Evolutionary conservation across 441 rosid species (phyloP), one percentile per base, ranked within the genome.

Genomic region (Macaranga tanarius): DNA sequence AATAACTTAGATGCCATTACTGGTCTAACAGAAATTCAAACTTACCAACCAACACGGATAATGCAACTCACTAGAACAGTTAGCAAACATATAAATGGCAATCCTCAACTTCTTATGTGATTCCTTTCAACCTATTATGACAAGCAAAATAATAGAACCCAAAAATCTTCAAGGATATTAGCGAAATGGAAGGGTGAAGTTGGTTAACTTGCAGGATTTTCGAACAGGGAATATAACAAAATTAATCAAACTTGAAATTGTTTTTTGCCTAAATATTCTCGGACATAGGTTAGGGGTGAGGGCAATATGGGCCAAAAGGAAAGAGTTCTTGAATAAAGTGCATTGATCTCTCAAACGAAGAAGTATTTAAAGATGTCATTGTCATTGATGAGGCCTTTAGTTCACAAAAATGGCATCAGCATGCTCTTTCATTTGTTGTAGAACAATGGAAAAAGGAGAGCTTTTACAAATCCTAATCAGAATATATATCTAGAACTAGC

Each of bases 61-160:
- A 25, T n/a, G 44, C 73, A 42, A 67, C 58, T 25, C 40, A 45
- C 22, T 64, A 26, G 20, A 55, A 44, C 3, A 11, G 5, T 34
- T 48, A 34, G 22, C 17, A 7, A 31, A 60, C 59, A 47, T 60
- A 16, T 28, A 31, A 51, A 71, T 31, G 15, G 57, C 56, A 9
- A 71, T 54, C 16, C n/a, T 23, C 7, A 25, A 26, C 34, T 47
- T 45, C 51, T 52, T 62, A 55, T 15, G 45, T 73, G 70, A 55
- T 40, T 70, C 38, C 20, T 3, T 5, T 58, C 16, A 47, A 7
- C n/a, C 4, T 38, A 44, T 55, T 12, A 15, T n/a, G 23, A 40
- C 11, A 42, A 54, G 20, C 17, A 38, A 31, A 52, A 40, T 31
- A 62, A 50, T 11, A 12, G 44, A 19, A 44, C 15, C 22, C 28